phyloP scores from a whole-genome alignment of 2,329 filamentous ascomycete genomes.

The Thielaviopsis ethacetica region DNA sequence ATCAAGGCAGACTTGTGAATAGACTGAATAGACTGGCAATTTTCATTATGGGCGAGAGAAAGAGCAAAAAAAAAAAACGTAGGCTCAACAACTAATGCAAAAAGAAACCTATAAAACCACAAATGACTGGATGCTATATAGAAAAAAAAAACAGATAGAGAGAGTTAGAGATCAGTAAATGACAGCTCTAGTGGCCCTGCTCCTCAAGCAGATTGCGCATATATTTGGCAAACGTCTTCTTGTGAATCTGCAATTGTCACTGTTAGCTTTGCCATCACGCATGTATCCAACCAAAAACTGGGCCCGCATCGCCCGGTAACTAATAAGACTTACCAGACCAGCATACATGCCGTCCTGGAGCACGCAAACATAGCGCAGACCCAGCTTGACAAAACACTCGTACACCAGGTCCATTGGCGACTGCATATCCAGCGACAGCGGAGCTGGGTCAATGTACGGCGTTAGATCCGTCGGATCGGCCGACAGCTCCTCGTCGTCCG shows the following conservation, averaged over 20 bases:
- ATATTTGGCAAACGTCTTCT: constrained; percentile 93
- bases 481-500: constrained; percentile 35
- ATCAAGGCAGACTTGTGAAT: too few relatives aligned
- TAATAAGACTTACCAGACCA: constrained; percentile 60
- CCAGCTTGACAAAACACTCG: constrained; percentile 90
- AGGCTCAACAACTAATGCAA: too few relatives aligned
- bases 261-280: background rate
- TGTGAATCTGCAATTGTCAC: constrained; percentile 49
- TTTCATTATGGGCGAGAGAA: too few relatives aligned
- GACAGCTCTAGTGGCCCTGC: constrained; percentile 15
- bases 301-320: too few relatives aligned
- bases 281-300: too few relatives aligned
- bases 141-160: background rate
- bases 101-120: background rate
- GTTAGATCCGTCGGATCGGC: constrained; percentile 71
- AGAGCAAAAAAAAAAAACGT: too few relatives aligned
- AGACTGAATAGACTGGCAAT: too few relatives aligned
- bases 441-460: constrained; percentile 78
- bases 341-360: constrained; percentile 69
- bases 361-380: constrained; percentile 83
- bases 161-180: too few relatives aligned
- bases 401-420: constrained; percentile 92
- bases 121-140: constrained; percentile 1
- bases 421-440: constrained; percentile 71
- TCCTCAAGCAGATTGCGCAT: constrained; percentile 64